Evolutionary conservation across 192 early-diverging fungal species (phyloP), one percentile per base, ranked within the genome.

Genomic region (Coemansia sp.): DNA sequence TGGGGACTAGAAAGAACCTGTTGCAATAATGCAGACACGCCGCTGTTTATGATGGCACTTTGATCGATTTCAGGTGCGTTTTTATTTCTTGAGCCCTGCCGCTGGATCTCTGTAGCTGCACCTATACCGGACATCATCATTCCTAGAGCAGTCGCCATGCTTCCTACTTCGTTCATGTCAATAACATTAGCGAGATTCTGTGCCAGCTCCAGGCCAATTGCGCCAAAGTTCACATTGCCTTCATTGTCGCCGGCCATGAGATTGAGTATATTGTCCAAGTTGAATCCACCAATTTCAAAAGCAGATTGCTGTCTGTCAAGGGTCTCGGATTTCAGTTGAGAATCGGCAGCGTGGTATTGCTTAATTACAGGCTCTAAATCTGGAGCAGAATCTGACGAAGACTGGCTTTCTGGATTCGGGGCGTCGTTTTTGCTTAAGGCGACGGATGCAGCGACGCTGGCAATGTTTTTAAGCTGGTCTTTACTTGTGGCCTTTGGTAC

Each of bases 211-310:
- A 69, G 19, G 1, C 70, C 75, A 49, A 78, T 78, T 5, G 75
- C 75, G 3, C 67, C 67, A 69, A 78, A 78, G 45, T 78, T 48
- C 39, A 78, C 75, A 48, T 78, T 68, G 16, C 75, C 75, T n/a
- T 65, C 24, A 30, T 69, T 67, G 23, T 78, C 75, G 20, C 75
- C 75, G 22, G 62, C 70, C 75, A 78, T 78, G 28, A 78, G 32
- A 23, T 78, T 67, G 1, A 78, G 54, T 6, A 78, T 65, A 24
- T 36, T 45, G 48, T 78, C 75, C 5, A 78, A 32, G 30, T 78
- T 78, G 53, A 78, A 78, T 10, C 63, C 67, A 22, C 39, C 57
- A 16, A 59, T 34, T 13, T 62, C 49, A 22, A 39, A 19, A 0
- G 28, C 28, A 5, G 28, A 3, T 4, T 1, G n/a, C 30, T 55